Conservation (phyloP, 805 yeast genomes). For the Ogataea nonfermentans region DNA sequence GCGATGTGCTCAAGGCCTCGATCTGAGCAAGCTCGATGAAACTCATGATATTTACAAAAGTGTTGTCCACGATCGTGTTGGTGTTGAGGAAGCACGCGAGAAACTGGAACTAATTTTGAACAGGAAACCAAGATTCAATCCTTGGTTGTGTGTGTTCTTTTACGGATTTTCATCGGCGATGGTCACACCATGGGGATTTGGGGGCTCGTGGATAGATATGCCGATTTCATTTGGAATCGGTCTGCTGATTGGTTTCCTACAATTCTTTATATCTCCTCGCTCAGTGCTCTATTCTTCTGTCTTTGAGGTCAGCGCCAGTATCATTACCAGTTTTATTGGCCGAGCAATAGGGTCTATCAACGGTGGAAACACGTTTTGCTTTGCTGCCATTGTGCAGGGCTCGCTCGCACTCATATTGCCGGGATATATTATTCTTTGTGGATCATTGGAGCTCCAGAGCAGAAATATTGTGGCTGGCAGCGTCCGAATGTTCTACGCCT, state of each 20-base stretch:
- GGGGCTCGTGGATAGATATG: conserved; percentile 83
- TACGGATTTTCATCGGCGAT: conserved; percentile 79
- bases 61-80: conserved; percentile 84
- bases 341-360: conserved; percentile 86
- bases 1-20: conserved; percentile 84
- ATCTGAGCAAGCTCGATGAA: conserved; percentile 74
- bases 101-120: conserved; percentile 67
- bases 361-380: conserved; percentile 67
- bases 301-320: conserved; percentile 89
- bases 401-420: conserved; percentile 88
- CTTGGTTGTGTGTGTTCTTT: conserved; percentile 74
- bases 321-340: conserved; percentile 81
- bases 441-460: conserved; percentile 87
- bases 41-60: conserved; percentile 82
- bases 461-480: conserved; percentile 90
- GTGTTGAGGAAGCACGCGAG: conserved; percentile 82
- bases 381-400: conserved; percentile 86
- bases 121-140: conserved; percentile 59
- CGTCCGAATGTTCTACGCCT: conserved; percentile 95
- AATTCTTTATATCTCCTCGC: conserved; percentile 75
- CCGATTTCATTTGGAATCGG: conserved; percentile 85
- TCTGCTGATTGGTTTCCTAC: conserved; percentile 76
- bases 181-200: conserved; percentile 86
- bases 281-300: conserved; percentile 84
- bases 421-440: conserved; percentile 90